Evolutionary conservation across 768 basidiomycete genomes (phyloP).

Genomic region (Pisolithus marmoratus): DNA sequence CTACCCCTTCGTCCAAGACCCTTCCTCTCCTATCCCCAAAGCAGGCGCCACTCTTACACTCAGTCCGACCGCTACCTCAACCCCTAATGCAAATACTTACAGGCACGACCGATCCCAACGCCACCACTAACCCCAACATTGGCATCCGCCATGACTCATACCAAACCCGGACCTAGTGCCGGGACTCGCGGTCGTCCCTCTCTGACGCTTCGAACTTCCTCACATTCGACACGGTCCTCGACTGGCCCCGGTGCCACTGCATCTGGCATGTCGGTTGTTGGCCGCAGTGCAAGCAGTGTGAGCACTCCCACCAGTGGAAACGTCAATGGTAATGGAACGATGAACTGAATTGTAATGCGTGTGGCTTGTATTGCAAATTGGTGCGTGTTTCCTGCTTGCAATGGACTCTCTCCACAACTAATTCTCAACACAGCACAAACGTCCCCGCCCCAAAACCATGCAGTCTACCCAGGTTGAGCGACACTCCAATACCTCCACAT

Average conservation of each 20-base stretch:
- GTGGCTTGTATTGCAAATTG: conserved; percentile 82
- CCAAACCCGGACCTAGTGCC: conserved; percentile 51
- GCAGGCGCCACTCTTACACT: conserved; percentile 17
- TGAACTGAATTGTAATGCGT: conserved; percentile 86
- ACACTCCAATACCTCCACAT: conserved; percentile 10
- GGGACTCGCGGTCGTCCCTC: conserved; percentile 49
- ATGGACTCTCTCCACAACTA: not conserved
- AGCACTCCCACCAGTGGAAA: conserved; percentile 5
- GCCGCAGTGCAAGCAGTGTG: too few species aligned
- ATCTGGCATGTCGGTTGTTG: conserved; percentile 34
- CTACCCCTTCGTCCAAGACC: conserved; percentile 36
- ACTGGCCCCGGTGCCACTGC: conserved; percentile 58
- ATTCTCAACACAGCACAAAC: conserved; percentile 57
- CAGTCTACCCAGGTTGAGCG: conserved; percentile 70
- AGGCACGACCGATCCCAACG: too few species aligned
- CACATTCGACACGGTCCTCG: conserved; percentile 42
- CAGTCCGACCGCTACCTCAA: too few species aligned
- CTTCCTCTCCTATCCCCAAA: conserved; percentile 21
- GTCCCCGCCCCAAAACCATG: conserved; percentile 86
- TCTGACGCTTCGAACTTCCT: conserved; percentile 55
- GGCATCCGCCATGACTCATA: conserved; percentile 4
- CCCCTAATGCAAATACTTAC: too few species aligned
- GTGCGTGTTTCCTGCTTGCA: conserved; percentile 35
- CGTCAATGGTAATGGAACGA: conserved; percentile 49
- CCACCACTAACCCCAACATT: too few species aligned